These are phyloP conservation scores for Trichomonascus vanleenenianus DNA, from an alignment of 805 yeast genomes.

Conservation along the genomic window DNA sequence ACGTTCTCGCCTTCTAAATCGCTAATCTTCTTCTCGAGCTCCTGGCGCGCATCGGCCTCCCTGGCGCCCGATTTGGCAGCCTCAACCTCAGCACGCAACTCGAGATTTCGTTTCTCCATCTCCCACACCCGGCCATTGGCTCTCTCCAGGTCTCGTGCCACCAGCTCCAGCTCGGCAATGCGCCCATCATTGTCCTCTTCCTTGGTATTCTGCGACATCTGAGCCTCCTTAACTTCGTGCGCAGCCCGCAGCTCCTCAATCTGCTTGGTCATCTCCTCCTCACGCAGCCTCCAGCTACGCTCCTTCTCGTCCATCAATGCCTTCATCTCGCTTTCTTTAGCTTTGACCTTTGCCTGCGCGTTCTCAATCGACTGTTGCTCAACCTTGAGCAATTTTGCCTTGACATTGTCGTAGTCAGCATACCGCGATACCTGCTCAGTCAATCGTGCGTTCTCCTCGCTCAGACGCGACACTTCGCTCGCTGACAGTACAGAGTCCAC, in stretches of 20 bases:
- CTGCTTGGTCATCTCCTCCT: conserved; percentile 44
- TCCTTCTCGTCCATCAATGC: conserved; percentile 68
- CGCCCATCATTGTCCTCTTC: conserved; percentile 18
- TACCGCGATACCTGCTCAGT: conserved; percentile 49
- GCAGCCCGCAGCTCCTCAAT: conserved; percentile 48
- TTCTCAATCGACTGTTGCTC: conserved; percentile 56
- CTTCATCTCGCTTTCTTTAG: conserved; percentile 67
- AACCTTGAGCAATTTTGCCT: conserved; percentile 48
- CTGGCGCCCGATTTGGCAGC: conserved; percentile 39
- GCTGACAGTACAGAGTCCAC: conserved; percentile 52
- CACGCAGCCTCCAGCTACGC: conserved; percentile 55
- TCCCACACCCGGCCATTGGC: conserved; percentile 60
- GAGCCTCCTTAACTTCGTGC: conserved; percentile 57
- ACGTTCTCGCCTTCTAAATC: conserved; percentile 50
- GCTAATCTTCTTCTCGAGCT: conserved; percentile 13
- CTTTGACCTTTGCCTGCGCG: conserved; percentile 45
- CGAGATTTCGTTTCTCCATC: conserved; percentile 71
- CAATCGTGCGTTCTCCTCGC: conserved; percentile 38
- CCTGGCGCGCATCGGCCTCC: conserved; percentile 17
- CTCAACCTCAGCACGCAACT: conserved; percentile 58
- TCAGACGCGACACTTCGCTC: conserved; percentile 44
- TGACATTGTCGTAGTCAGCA: conserved; percentile 75
- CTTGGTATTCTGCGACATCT: conserved; percentile 22
- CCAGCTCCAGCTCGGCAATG: conserved; percentile 45
- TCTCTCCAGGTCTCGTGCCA: conserved; percentile 68